Base-by-base conservation (phyloP, 2,329 filamentous ascomycete genomes). In the Xylariaceae sp. region DNA sequence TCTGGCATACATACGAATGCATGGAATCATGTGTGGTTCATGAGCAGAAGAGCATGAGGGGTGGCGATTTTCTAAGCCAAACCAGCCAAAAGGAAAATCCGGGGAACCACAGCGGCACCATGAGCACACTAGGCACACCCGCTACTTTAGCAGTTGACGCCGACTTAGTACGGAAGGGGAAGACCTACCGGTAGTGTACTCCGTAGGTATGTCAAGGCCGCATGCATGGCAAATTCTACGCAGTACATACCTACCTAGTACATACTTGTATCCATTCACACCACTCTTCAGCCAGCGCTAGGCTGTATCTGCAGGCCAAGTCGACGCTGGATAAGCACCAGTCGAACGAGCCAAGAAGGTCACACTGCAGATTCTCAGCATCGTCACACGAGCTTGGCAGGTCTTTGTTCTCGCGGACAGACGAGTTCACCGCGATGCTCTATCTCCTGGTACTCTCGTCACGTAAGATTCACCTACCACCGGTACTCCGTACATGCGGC, bases 311-410 rank as follows among this genome's bases (percentile, higher is more conserved):
- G 52, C 59, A 58, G 57, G 17, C 48, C 59, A 37, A 23, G 49
- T 35, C 49, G 34, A 53, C 34, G 30, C 42, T 17, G 17, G 49
- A 51, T 9, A 49, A 13, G 47, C 56, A 45, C 50, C 57, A 60
- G 37, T 55, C 58, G 50, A 56, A 56, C 55, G 56, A 57, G 61
- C 61, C 61, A 63, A 61, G 62, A 61, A 49, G 23, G 52, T 57
- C 54, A 42, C 37, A 55, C 62, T 64, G 62, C 62, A 60, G 60
- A 57, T 60, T 58, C 44, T 17, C 60, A 60, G 58, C 57, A 57
- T 58, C 57, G 55, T 64, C 62, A 64, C 62, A 60, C 60, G 55
- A 30, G 34, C 49, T 53, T 57, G 39, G 51, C 57, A 51, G 53
- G 49, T 37, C 56, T 17, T 11, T n/a, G 37, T 55, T 53, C 52